These are phyloP conservation scores for Huiozyma naganishii DNA, from an alignment of 805 yeast genomes.

Conservation along the genomic window DNA sequence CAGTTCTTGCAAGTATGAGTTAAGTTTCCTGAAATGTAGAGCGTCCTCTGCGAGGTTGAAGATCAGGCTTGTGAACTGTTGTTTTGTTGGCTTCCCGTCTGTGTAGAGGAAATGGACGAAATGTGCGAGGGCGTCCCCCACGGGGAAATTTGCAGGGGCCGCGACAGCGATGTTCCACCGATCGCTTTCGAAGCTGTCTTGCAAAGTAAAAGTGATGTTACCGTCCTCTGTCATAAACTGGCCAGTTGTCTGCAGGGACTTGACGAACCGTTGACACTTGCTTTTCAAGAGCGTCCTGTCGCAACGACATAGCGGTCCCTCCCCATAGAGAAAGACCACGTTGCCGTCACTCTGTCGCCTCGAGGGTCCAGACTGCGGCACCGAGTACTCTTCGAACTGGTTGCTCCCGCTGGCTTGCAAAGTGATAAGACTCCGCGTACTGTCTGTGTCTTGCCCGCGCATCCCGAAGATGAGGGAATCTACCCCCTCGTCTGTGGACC, in stretches of 20 bases:
- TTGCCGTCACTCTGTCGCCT: constrained; percentile 4
- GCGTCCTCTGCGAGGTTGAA: constrained; percentile 13
- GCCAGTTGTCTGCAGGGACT: constrained; percentile 1
- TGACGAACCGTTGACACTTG: constrained; percentile 9
- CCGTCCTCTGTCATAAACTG: constrained; percentile 4
- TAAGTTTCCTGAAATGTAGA: constrained; percentile 10
- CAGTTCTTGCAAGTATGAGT: constrained; percentile 1
- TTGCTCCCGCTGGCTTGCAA: neutral
- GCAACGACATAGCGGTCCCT: constrained; percentile 6
- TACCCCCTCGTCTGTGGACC: neutral
- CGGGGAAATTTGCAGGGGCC: neutral
- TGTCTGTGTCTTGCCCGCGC: neutral
- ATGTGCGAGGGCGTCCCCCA: neutral
- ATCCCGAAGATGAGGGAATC: neutral
- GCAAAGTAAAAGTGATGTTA: constrained; percentile 1
- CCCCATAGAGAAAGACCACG: constrained; percentile 9
- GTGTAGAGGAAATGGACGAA: constrained; percentile 19
- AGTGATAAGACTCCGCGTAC: neutral
- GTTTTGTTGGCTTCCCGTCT: constrained; percentile 12
- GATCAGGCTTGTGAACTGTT: constrained; percentile 6
- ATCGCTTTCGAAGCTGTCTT: neutral
- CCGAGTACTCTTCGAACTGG: neutral
- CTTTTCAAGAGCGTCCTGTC: constrained; percentile 15
- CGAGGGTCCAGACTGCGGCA: neutral
- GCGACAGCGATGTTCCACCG: constrained; percentile 5